Conservation (phyloP, 2,329 filamentous ascomycete species). For the Xylaria sp. region DNA sequence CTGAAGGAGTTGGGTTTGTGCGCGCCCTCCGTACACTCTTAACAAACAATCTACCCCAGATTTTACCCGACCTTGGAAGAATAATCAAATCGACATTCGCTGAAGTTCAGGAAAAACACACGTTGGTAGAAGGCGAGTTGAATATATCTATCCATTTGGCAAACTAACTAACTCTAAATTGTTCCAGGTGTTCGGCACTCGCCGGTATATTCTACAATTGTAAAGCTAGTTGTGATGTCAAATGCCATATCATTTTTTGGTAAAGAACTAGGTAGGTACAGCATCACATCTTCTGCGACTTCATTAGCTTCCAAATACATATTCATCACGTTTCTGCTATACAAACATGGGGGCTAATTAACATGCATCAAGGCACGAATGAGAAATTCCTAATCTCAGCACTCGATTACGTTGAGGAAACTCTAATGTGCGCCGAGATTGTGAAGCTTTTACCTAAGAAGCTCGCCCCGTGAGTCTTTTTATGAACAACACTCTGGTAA, state of each 20-base stretch:
- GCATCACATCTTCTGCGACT: neutral
- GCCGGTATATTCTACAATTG: conserved; percentile 26
- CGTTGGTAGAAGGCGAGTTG: neutral
- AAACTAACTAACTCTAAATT: neutral
- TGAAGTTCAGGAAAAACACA: neutral
- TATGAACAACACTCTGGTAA: neutral
- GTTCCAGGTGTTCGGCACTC: neutral
- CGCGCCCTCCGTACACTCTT: conserved; percentile 39
- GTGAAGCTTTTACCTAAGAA: neutral
- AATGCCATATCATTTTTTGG: conserved; percentile 38
- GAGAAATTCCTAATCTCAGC: neutral
- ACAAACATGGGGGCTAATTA: neutral
- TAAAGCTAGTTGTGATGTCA: conserved; percentile 19
- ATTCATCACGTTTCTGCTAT: neutral
- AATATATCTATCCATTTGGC: neutral
- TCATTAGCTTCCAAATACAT: neutral
- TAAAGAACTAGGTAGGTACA: conserved; percentile 26
- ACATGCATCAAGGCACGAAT: neutral
- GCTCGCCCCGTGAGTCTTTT: neutral
- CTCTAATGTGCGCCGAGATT: neutral
- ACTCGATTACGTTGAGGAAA: neutral
- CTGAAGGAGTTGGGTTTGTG: conserved; percentile 45
- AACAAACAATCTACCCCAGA: conserved; percentile 38
- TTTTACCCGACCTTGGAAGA: conserved; percentile 15
- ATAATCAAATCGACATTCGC: neutral